Conservation (phyloP, 208 protist species). For the Cochliopodium minus region DNA sequence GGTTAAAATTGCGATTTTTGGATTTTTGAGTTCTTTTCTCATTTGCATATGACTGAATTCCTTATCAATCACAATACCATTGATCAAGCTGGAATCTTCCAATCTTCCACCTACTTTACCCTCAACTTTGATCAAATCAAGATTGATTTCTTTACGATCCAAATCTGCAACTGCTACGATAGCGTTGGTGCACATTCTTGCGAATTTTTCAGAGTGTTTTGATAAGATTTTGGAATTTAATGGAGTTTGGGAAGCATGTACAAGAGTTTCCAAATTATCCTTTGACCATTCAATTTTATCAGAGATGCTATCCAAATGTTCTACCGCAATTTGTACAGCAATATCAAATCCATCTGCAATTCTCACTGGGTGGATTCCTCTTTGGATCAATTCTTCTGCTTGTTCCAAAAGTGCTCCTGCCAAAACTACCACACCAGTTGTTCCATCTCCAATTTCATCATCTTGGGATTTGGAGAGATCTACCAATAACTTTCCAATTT, state of each 20-base stretch:
- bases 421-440: slow-evolving; percentile 97
- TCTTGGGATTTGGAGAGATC: slow-evolving; percentile 98
- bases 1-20: slow-evolving; percentile 97
- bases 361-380: slow-evolving; percentile 92
- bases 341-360: slow-evolving; percentile 95
- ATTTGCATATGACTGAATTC: slow-evolving; percentile 93
- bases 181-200: slow-evolving; percentile 94
- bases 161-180: slow-evolving; percentile 94
- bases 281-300: slow-evolving; percentile 43
- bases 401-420: slow-evolving; percentile 95
- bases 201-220: slow-evolving; percentile 77
- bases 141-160: slow-evolving; percentile 94
- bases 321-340: slow-evolving; percentile 78
- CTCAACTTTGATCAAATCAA: slow-evolving; percentile 98
- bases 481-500: slow-evolving; percentile 97
- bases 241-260: slow-evolving; percentile 90
- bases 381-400: slow-evolving; percentile 78
- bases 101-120: slow-evolving; percentile 85
- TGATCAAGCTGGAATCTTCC: slow-evolving; percentile 88
- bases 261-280: slow-evolving; percentile 64
- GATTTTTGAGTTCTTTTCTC: slow-evolving; percentile 76
- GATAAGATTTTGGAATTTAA: slow-evolving; percentile 97
- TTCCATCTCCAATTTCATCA: slow-evolving; percentile 99
- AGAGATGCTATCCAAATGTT: slow-evolving; percentile 67
- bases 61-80: slow-evolving; percentile 97